Percentiles rank a stretch among this genome's conserved stretches.
These are phyloP conservation scores for Fusarium sulawesiense DNA, from an alignment of 2,329 filamentous ascomycete species.

Conservation along the genomic window DNA sequence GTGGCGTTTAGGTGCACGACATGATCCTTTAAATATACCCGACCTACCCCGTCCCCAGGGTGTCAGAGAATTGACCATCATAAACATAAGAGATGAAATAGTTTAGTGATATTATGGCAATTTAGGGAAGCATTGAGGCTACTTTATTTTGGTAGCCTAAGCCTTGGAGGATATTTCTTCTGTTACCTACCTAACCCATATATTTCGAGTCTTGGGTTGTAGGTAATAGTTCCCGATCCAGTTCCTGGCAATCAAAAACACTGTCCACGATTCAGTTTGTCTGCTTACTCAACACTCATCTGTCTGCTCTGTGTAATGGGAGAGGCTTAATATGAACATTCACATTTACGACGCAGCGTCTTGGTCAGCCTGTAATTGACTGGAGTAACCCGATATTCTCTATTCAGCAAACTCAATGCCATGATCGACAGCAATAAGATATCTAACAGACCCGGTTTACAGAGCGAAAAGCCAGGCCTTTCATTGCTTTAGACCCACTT, in stretches of 20 bases:
- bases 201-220: neutral
- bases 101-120: too few relatives aligned
- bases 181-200: neutral
- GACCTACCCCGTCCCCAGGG: neutral
- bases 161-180: too few relatives aligned
- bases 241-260: neutral
- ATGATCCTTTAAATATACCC: neutral
- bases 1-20: conserved; percentile 17
- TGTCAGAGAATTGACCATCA: too few relatives aligned
- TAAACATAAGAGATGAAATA: too few relatives aligned
- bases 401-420: neutral
- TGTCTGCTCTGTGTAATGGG: neutral
- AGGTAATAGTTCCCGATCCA: neutral
- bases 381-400: neutral
- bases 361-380: neutral
- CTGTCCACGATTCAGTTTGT: too few relatives aligned
- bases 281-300: neutral
- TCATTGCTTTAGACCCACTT: neutral
- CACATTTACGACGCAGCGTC: neutral
- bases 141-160: too few relatives aligned
- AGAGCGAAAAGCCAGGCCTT: neutral
- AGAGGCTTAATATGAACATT: neutral
- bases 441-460: neutral
- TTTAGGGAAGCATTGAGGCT: too few relatives aligned
- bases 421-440: neutral